Percentiles rank a stretch among this genome's conserved stretches.
Evolutionary conservation across 2,329 filamentous ascomycete genomes (phyloP).

Genomic region (Daldinia sp.): DNA sequence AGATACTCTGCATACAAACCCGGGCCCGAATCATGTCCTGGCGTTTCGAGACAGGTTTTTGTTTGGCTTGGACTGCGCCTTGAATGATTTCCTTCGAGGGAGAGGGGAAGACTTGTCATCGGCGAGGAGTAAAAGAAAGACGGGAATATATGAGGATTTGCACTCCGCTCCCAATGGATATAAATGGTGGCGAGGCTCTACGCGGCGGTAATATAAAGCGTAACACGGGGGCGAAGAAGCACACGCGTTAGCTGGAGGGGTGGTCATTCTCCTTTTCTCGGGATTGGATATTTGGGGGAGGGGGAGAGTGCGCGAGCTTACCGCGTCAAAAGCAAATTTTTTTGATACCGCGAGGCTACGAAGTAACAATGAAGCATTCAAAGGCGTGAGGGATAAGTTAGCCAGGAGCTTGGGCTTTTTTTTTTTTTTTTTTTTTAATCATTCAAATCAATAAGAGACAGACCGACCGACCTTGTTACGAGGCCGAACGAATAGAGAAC

Average conservation of each 20-base stretch:
- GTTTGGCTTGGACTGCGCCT: slow-evolving; percentile 37
- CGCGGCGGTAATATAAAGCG: slow-evolving; percentile 35
- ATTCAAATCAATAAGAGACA: slow-evolving; percentile 4
- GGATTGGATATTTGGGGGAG: not conserved
- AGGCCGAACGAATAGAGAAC: slow-evolving; percentile 27
- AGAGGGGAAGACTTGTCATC: slow-evolving; percentile 23
- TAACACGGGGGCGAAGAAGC: slow-evolving; percentile 6
- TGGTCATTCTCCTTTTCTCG: slow-evolving; percentile 18
- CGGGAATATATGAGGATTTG: slow-evolving; percentile 34
- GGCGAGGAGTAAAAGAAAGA: slow-evolving; percentile 22
- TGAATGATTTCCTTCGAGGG: slow-evolving; percentile 32
- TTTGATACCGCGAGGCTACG: slow-evolving; percentile 10
- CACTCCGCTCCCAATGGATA: slow-evolving; percentile 24
- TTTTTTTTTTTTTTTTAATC: not conserved
- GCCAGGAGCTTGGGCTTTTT: slow-evolving; percentile 6
- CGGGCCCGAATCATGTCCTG: slow-evolving; percentile 40
- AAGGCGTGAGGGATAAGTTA: slow-evolving; percentile 8
- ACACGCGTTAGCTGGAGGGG: slow-evolving; percentile 15
- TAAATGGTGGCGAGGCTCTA: slow-evolving; percentile 9
- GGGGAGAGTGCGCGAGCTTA: slow-evolving; percentile 18
- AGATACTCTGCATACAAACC: slow-evolving; percentile 32
- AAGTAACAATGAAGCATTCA: slow-evolving; percentile 13
- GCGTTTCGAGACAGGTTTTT: slow-evolving; percentile 45
- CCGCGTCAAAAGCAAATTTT: slow-evolving; percentile 6
- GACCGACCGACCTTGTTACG: slow-evolving; percentile 1